phyloP scores from a whole-genome alignment of 257 asterid species.

The Solanum tacnaense region DNA sequence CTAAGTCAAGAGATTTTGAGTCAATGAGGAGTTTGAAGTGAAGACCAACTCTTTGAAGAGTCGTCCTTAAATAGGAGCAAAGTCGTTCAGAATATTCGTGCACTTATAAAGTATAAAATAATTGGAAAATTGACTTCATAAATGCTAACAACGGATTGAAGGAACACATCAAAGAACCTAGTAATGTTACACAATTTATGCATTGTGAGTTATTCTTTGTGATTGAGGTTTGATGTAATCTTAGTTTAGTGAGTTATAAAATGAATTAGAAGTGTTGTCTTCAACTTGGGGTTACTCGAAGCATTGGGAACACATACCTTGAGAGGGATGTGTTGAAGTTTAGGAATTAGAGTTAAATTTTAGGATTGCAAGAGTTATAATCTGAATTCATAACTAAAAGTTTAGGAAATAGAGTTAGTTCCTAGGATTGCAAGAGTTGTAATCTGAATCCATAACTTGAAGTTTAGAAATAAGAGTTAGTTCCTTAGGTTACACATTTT shows the following conservation, averaged over 20 bases:
- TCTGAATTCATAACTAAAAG: not conserved
- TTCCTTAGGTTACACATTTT: not conserved
- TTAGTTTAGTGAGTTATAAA: not conserved
- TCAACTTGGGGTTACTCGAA: not conserved
- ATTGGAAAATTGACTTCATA: not conserved
- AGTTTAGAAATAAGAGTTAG: not conserved
- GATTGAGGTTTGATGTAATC: not conserved
- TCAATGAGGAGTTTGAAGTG: not conserved
- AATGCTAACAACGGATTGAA: not conserved
- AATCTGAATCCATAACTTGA: not conserved
- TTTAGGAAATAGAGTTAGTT: too few species aligned
- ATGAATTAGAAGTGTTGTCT: not conserved
- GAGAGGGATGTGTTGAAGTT: not conserved
- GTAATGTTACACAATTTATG: not conserved
- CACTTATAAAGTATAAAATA: not conserved
- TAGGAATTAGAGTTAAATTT: not conserved
- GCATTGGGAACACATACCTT: not conserved
- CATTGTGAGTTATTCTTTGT: not conserved
- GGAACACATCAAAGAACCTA: not conserved
- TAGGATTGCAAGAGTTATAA: not conserved
- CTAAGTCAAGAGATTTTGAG: too few species aligned
- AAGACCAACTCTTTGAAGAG: not conserved
- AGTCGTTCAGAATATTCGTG: not conserved
- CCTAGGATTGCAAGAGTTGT: not conserved
- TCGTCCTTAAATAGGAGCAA: not conserved